Evolutionary conservation across 1,139 yeast genomes (phyloP), one percentile per base, ranked within the genome.

Genomic region (Scheffersomyces cryptocercus): DNA sequence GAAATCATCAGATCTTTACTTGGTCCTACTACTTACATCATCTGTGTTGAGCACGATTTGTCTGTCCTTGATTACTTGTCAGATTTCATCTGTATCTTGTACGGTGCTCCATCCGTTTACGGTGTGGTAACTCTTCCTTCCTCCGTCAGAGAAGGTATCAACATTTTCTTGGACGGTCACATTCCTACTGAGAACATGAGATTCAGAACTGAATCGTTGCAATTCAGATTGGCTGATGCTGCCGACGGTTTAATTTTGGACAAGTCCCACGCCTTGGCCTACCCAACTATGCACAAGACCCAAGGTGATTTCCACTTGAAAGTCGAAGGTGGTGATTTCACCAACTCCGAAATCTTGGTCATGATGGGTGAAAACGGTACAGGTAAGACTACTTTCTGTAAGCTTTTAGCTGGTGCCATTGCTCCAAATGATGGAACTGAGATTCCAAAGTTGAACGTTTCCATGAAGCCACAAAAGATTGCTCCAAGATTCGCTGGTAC

Each of bases 341-440:
- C 96, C 47, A 96, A 93, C 67, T 88, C 97, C 36, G 99, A 93
- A 74, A 93, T 93, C 59, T 80, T 93, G 62, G 99, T 93, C 47
- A 89, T 93, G 97, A 91, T 93, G 96, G 99, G 99, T 66, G 99
- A 93, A 75, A 93, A 93, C 67, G 99, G 99, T 75, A 93, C 99
- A 20, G 99, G 99, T 77, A 93, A 93, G 75, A 93, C 99, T 36
- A 93, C 99, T 7, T 85, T 93, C 76, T 91, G 97, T 79, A 88
- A 86, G 66, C 75, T 93, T 62, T 78, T 93, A 58, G 98, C 99
- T 15, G 99, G 99, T 61, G 89, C 89, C 36, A 77, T 88, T 54
- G 77, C 88, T 40, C 95, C 98, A 34, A 97, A 91, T 68, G 80
- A 81, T 53, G 89, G 89, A 45, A 59, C 64, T 42, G 80, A 82